Conservation (phyloP, 306 rosid species). For the Dicorynia guianensis region DNA sequence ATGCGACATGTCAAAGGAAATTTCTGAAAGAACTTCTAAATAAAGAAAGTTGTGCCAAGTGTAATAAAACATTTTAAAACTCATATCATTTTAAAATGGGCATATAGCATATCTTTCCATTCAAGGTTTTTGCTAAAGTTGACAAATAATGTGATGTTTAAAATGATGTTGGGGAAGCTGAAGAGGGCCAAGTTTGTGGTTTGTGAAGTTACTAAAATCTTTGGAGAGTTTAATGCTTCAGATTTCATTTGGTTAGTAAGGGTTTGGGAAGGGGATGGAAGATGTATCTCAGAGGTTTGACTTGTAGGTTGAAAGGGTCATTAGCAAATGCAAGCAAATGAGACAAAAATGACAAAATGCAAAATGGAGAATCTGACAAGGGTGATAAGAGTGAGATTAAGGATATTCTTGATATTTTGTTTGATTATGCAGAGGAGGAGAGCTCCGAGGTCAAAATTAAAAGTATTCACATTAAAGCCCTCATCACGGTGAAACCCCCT, state of each 20-base stretch:
- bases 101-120: no score
- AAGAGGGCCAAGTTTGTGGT: constrained; percentile 31
- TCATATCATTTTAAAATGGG: no score
- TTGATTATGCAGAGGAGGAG: constrained; percentile 10
- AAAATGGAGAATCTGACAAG: neutral
- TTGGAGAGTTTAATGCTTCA: constrained; percentile 27
- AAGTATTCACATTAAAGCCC: constrained; percentile 23
- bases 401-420: constrained; percentile 15
- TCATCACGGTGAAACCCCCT: constrained; percentile 20
- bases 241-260: constrained; percentile 47
- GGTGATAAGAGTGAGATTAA: neutral
- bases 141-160: constrained; percentile 38
- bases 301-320: constrained; percentile 37
- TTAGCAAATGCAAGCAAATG: constrained; percentile 16
- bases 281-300: constrained; percentile 36
- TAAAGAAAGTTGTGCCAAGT: no score
- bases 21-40: no score
- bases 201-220: constrained; percentile 21
- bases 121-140: constrained; percentile 43
- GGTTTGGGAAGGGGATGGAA: constrained; percentile 47
- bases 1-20: no score
- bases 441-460: neutral
- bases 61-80: no score
- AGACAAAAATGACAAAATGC: constrained; percentile 9
- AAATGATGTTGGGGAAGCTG: constrained; percentile 50